Conservation (phyloP, 2,329 filamentous ascomycete genomes). For the Verticillium dahliae region DNA sequence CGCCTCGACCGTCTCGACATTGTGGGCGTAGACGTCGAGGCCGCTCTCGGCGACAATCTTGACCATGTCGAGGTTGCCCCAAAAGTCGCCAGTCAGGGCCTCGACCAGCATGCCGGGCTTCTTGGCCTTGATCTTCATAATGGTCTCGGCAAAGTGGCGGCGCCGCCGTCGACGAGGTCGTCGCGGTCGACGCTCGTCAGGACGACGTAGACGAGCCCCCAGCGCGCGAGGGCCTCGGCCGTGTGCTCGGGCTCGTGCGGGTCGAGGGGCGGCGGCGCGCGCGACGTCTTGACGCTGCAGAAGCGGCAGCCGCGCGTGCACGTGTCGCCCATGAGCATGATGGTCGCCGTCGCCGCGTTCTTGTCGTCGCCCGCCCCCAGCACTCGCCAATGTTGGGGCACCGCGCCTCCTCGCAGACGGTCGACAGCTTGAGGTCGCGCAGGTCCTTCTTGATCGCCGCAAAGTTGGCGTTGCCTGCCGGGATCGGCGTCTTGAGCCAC, state of each 20-base stretch:
- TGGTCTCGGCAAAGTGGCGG: conserved; percentile 90
- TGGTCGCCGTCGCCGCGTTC: conserved; percentile 87
- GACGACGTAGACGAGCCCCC: conserved; percentile 95
- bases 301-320: conserved; percentile 95
- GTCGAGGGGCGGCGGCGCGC: conserved; percentile 71
- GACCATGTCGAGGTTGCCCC: conserved; percentile 82
- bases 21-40: conserved; percentile 94
- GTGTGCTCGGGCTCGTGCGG: conserved; percentile 96
- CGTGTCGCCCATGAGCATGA: conserved; percentile 99
- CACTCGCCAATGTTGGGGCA: conserved; percentile 98
- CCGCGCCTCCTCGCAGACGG: conserved; percentile 93
- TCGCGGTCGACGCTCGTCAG: conserved; percentile 91
- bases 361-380: conserved; percentile 90
- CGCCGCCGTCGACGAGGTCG: conserved; percentile 83
- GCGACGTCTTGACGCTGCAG: conserved; percentile 90
- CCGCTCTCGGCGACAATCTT: conserved; percentile 77
- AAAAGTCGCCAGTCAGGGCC: conserved; percentile 81
- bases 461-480: conserved; percentile 72
- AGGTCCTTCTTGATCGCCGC: conserved; percentile 94
- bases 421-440: conserved; percentile 82
- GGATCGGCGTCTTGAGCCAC: conserved; percentile 96
- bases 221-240: conserved; percentile 83
- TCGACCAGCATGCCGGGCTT: conserved; percentile 72
- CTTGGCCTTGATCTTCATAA: conserved; percentile 87
- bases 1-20: conserved; percentile 89